These are phyloP conservation scores for Rubroshorea leprosula DNA, from an alignment of 345 rosid genomes.

Conservation along the genomic window DNA sequence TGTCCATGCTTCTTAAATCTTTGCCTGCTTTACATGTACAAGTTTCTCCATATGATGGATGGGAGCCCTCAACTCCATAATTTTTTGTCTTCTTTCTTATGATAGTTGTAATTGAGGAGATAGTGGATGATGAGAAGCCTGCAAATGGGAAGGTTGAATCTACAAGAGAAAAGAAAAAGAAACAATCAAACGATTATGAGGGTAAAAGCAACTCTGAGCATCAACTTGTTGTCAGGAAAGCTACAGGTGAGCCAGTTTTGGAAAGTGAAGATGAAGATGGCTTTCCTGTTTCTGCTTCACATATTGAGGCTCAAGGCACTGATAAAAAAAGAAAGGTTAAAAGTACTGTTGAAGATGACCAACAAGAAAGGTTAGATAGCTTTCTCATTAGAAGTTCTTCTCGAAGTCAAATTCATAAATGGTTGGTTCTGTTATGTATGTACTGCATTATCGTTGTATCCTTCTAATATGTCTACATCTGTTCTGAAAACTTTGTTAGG, in stretches of 20 bases:
- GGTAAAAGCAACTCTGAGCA: constrained; percentile 19
- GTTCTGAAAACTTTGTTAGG: constrained; percentile 32
- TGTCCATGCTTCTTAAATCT: not conserved
- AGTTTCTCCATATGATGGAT: too few species aligned
- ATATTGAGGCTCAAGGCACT: constrained; percentile 20
- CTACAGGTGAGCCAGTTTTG: constrained; percentile 26
- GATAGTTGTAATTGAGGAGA: constrained; percentile 87
- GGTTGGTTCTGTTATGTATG: constrained; percentile 1
- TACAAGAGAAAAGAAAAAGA: constrained; percentile 42
- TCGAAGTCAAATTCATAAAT: not conserved
- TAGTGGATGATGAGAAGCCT: constrained; percentile 66
- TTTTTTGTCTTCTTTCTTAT: not conserved
- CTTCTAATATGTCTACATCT: not conserved
- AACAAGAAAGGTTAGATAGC: constrained; percentile 48
- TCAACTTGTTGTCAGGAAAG: constrained; percentile 40
- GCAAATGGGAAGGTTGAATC: constrained; percentile 29
- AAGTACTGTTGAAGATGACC: constrained; percentile 43
- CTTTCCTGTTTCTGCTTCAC: constrained; percentile 49
- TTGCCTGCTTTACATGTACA: not conserved
- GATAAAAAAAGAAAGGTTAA: constrained; percentile 64
- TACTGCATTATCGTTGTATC: not conserved
- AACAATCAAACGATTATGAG: constrained; percentile 27
- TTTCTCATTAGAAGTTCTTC: constrained; percentile 2
- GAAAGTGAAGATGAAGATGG: constrained; percentile 98
- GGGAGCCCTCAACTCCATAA: not conserved